Percentiles rank a stretch among this genome's conserved stretches.
These are phyloP conservation scores for Crepidotus variabilis DNA, from an alignment of 768 basidiomycete species.

Conservation along the genomic window DNA sequence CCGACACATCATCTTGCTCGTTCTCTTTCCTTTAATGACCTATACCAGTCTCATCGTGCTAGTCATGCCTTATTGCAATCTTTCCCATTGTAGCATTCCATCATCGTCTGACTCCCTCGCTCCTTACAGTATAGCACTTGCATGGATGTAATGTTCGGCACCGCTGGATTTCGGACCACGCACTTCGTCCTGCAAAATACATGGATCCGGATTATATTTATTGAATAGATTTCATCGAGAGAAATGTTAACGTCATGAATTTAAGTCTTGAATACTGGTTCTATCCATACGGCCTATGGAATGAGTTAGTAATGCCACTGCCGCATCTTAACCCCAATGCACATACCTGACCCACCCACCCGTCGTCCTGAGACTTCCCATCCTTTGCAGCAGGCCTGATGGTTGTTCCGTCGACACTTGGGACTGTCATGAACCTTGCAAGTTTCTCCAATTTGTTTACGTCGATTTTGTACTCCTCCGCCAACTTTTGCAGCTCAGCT, in stretches of 20 bases:
- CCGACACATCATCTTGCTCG: not conserved
- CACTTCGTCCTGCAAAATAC: not conserved
- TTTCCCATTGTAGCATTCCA: conserved; percentile 2
- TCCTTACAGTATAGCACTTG: not conserved
- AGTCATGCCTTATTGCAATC: not conserved
- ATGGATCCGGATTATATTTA: not conserved
- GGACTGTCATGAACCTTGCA: conserved; percentile 56
- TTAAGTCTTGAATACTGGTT: conserved; percentile 25
- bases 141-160: not conserved
- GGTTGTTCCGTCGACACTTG: conserved; percentile 51
- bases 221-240: not conserved
- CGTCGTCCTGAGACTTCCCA: conserved; percentile 54
- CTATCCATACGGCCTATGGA: conserved; percentile 42
- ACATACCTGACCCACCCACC: conserved; percentile 45
- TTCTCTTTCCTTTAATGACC: conserved; percentile 13
- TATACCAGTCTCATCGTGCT: conserved; percentile 5
- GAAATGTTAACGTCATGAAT: not conserved
- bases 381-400: conserved; percentile 33
- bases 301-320: conserved; percentile 1
- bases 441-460: conserved; percentile 46
- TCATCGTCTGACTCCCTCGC: not conserved
- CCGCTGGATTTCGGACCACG: not conserved
- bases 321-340: not conserved
- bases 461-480: conserved; percentile 54
- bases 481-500: conserved; percentile 46